These are phyloP conservation scores for Podaxis sp. DNA, from an alignment of 768 basidiomycete genomes.

Conservation along the genomic window DNA sequence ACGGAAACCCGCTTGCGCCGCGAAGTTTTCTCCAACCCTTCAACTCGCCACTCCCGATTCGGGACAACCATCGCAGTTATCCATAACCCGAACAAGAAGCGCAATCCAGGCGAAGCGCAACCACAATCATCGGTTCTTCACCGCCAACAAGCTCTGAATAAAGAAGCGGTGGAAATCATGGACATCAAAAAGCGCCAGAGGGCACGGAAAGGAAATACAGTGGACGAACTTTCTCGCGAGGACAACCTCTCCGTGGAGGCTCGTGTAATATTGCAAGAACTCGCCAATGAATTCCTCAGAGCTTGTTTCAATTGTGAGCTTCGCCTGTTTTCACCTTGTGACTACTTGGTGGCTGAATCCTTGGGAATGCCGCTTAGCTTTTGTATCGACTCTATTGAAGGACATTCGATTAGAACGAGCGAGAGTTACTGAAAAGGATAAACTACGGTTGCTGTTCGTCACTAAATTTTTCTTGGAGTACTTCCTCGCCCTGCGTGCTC, in stretches of 20 bases:
- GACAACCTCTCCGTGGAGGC: constrained; percentile 71
- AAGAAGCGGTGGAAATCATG: constrained; percentile 65
- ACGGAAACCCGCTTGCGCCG: constrained; percentile 68
- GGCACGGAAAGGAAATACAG: constrained; percentile 54
- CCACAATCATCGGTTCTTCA: constrained; percentile 75
- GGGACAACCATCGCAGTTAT: constrained; percentile 91
- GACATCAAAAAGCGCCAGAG: constrained; percentile 67
- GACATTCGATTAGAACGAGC: constrained; percentile 92
- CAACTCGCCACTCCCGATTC: constrained; percentile 92
- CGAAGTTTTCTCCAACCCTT: constrained; percentile 47
- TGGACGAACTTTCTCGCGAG: constrained; percentile 66
- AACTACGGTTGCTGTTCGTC: constrained; percentile 83
- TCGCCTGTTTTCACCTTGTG: constrained; percentile 10
- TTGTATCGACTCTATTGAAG: constrained; percentile 80
- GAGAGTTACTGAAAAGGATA: constrained; percentile 94
- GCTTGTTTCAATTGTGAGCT: constrained; percentile 86
- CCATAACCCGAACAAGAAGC: constrained; percentile 57
- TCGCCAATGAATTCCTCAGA: constrained; percentile 74
- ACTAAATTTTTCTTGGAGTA: constrained; percentile 92
- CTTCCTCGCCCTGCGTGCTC: constrained; percentile 61
- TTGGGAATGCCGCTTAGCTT: constrained; percentile 49
- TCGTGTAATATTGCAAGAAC: constrained; percentile 56
- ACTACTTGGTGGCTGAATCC: constrained; percentile 8
- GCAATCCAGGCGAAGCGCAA: constrained; percentile 18
- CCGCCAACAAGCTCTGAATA: constrained; percentile 76